These are phyloP conservation scores for Hylodesmum podocarpum DNA, from an alignment of 306 rosid species.

Conservation along the genomic window DNA sequence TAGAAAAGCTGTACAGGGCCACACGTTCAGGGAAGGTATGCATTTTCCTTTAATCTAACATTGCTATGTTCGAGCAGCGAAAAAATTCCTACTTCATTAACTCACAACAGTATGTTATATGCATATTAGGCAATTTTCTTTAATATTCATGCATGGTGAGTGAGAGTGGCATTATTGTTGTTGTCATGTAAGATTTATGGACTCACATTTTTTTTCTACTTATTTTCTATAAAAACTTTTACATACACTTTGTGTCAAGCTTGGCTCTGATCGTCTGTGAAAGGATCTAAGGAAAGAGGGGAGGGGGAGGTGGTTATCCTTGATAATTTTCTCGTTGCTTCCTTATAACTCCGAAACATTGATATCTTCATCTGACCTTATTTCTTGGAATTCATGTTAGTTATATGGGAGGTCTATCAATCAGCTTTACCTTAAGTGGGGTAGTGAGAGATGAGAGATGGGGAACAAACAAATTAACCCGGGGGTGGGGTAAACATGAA, in stretches of 20 bases:
- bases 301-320: background rate
- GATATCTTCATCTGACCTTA: background rate
- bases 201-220: background rate
- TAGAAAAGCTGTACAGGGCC: conserved; percentile 76
- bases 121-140: conserved; percentile 22
- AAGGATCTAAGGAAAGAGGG: background rate
- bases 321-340: background rate
- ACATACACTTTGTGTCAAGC: background rate
- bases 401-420: background rate
- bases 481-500: background rate
- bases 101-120: background rate
- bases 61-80: conserved; percentile 15
- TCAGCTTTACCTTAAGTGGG: conserved; percentile 5
- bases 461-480: background rate
- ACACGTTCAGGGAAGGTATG: conserved; percentile 90
- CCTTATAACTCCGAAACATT: background rate
- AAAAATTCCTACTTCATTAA: background rate
- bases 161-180: conserved; percentile 20
- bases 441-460: conserved; percentile 1
- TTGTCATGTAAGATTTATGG: background rate
- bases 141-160: background rate
- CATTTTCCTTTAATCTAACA: background rate
- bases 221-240: background rate
- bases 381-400: background rate
- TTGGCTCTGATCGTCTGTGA: background rate